phyloP scores from a whole-genome alignment of 2,329 filamentous ascomycete species.

The Alternaria brassicae region DNA sequence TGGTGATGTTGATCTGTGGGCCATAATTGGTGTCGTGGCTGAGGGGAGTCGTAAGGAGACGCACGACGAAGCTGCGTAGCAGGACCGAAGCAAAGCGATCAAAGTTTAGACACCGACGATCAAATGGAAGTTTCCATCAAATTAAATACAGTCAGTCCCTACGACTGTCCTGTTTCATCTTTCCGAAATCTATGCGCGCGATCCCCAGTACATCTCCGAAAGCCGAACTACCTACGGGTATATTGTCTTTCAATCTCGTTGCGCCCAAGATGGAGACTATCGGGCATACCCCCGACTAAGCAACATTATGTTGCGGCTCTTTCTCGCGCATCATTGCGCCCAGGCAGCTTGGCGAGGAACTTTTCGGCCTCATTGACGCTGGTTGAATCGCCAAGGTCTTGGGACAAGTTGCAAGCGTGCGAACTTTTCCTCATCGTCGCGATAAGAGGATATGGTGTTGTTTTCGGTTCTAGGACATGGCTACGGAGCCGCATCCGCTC shows the following conservation, averaged over 20 bases:
- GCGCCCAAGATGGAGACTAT: not conserved
- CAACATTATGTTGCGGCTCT: not conserved
- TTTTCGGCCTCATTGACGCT: conserved; percentile 5
- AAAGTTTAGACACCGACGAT: not conserved
- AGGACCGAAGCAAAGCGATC: not conserved
- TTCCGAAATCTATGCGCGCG: not conserved
- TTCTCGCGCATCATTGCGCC: conserved; percentile 1
- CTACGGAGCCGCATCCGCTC: not conserved
- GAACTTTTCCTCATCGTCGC: not conserved
- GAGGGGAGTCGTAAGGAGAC: not conserved
- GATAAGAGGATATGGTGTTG: not conserved
- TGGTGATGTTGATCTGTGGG: conserved; percentile 6
- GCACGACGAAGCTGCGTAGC: not conserved
- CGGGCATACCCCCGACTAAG: not conserved
- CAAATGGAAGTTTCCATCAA: not conserved
- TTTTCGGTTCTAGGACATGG: not conserved
- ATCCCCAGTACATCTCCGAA: not conserved
- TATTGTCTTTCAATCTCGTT: not conserved
- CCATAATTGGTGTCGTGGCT: not conserved
- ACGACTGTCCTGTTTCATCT: not conserved
- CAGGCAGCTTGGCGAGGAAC: conserved; percentile 2
- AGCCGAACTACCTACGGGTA: not conserved
- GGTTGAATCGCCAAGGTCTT: conserved; percentile 1
- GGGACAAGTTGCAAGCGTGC: not conserved
- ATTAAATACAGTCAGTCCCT: conserved; percentile 1